These are phyloP conservation scores for Actinomucor elegans DNA, from an alignment of 371 early-diverging fungal genomes.

Conservation along the genomic window DNA sequence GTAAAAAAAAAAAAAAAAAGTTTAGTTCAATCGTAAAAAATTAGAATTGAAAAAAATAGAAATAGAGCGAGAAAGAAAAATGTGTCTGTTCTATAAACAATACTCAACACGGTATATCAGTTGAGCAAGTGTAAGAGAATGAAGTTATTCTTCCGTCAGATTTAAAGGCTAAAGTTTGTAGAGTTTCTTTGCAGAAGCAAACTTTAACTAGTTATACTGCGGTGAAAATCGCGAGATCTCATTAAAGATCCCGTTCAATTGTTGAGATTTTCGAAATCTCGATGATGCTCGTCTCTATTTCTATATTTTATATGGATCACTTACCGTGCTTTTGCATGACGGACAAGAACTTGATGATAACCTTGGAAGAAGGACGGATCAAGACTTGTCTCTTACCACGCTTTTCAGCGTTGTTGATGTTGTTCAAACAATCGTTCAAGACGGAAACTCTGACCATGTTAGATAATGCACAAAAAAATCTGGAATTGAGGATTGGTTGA, in stretches of 20 bases:
- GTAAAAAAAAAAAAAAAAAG: not conserved
- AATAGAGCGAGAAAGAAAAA: not conserved
- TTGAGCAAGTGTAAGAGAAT: slow-evolving; percentile 20
- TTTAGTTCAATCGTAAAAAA: not conserved
- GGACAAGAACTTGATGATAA: slow-evolving; percentile 96
- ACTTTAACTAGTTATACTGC: slow-evolving; percentile 74
- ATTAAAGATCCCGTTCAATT: too few relatives aligned
- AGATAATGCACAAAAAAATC: slow-evolving; percentile 17
- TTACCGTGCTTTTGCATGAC: slow-evolving; percentile 99
- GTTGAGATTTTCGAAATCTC: too few relatives aligned
- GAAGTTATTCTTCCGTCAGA: slow-evolving; percentile 61
- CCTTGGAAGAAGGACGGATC: slow-evolving; percentile 95
- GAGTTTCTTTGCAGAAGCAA: slow-evolving; percentile 32
- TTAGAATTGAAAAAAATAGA: not conserved
- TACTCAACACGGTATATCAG: slow-evolving; percentile 12
- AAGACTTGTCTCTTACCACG: slow-evolving; percentile 98
- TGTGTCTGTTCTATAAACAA: slow-evolving; percentile 20
- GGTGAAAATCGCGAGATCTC: slow-evolving; percentile 17
- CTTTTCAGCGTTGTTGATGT: slow-evolving; percentile 99
- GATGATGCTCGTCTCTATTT: too few relatives aligned
- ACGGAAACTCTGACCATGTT: slow-evolving; percentile 48
- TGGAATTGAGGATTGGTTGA: not conserved
- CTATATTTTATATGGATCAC: too few relatives aligned
- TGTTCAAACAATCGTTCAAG: slow-evolving; percentile 94
- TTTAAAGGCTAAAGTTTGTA: slow-evolving; percentile 60